Conservation (phyloP, 2,329 filamentous ascomycete genomes). For the Epichloe aotearoae region DNA sequence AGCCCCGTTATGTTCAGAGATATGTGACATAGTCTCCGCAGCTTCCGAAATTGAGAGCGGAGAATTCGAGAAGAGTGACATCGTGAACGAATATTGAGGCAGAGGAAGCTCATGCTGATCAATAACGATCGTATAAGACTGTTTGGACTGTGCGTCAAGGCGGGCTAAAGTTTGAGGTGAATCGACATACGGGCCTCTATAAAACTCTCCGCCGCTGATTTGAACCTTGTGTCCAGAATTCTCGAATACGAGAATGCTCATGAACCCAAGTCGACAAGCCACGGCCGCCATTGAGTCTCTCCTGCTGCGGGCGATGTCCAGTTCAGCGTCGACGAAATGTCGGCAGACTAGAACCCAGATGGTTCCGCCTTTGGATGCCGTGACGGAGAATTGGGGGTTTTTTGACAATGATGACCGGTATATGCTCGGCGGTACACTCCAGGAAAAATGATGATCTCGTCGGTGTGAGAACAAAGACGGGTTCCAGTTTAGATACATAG, state of each 20-base stretch:
- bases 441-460: slow-evolving; percentile 82
- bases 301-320: slow-evolving; percentile 38
- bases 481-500: slow-evolving; percentile 96
- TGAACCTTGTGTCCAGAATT: slow-evolving; percentile 59
- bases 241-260: slow-evolving; percentile 73
- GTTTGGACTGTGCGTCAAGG: slow-evolving; percentile 32
- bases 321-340: slow-evolving; percentile 64
- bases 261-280: slow-evolving; percentile 58
- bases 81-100: slow-evolving; percentile 67
- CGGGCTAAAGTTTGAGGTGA: slow-evolving; percentile 82
- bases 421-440: slow-evolving; percentile 47
- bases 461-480: slow-evolving; percentile 67
- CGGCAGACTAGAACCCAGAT: slow-evolving; percentile 80
- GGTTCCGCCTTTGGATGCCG: slow-evolving; percentile 41
- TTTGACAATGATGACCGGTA: slow-evolving; percentile 44
- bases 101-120: slow-evolving; percentile 68
- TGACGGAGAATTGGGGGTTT: slow-evolving; percentile 61
- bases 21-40: slow-evolving; percentile 41
- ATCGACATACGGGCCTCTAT: slow-evolving; percentile 79
- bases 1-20: slow-evolving; percentile 43
- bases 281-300: slow-evolving; percentile 28
- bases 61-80: slow-evolving; percentile 65
- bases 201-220: slow-evolving; percentile 55
- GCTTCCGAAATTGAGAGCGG: slow-evolving; percentile 50
- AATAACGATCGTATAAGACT: slow-evolving; percentile 47